Conservation (phyloP, 1,139 yeast species). For the Komagataea norvegica region DNA sequence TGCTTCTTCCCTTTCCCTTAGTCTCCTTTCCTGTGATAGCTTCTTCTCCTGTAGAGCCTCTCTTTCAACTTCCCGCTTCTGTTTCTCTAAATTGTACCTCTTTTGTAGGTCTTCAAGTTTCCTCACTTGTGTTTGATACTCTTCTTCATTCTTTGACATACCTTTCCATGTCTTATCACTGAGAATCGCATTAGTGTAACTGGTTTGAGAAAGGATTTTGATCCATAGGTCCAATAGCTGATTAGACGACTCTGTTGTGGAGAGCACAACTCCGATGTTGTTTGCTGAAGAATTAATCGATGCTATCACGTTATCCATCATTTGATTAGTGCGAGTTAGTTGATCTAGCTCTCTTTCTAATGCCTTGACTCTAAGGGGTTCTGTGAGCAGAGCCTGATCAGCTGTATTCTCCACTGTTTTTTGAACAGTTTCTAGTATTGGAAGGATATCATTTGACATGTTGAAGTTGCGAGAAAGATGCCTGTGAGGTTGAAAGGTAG, state of each 20-base stretch:
- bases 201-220: slow-evolving; percentile 27
- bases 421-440: slow-evolving; percentile 10
- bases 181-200: slow-evolving; percentile 22
- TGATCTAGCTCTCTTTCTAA: slow-evolving; percentile 24
- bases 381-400: slow-evolving; percentile 15
- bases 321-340: slow-evolving; percentile 18
- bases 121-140: slow-evolving; percentile 19
- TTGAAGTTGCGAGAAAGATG: neutral
- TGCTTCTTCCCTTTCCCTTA: slow-evolving; percentile 22
- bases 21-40: slow-evolving; percentile 15
- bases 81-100: slow-evolving; percentile 18
- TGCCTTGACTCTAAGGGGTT: slow-evolving; percentile 20
- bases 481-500: neutral
- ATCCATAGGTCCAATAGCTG: slow-evolving; percentile 26
- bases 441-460: slow-evolving; percentile 13
- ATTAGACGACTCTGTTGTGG: slow-evolving; percentile 25
- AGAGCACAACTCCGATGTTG: slow-evolving; percentile 18
- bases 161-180: slow-evolving; percentile 25
- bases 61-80: slow-evolving; percentile 20
- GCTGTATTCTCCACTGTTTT: slow-evolving; percentile 13
- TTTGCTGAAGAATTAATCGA: slow-evolving; percentile 21
- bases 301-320: slow-evolving; percentile 20
- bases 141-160: slow-evolving; percentile 19
- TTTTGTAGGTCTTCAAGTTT: slow-evolving; percentile 22
- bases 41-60: slow-evolving; percentile 13